Percentiles rank a stretch among this genome's conserved stretches.
These are phyloP conservation scores for Stromatinia cepivora DNA, from an alignment of 2,329 filamentous ascomycete species.

Conservation along the genomic window DNA sequence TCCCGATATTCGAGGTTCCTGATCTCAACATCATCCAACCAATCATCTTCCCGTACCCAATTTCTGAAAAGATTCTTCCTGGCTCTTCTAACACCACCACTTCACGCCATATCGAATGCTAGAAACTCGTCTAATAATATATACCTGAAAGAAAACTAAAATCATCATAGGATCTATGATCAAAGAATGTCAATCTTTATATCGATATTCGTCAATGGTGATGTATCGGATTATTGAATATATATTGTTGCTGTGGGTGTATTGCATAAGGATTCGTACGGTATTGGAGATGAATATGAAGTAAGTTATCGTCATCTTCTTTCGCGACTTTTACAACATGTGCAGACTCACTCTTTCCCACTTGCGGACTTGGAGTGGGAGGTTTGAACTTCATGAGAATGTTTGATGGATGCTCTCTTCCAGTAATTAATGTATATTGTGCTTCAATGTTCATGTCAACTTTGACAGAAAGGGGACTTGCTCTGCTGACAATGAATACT, in stretches of 20 bases:
- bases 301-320: neutral
- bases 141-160: neutral
- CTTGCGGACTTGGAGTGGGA: neutral
- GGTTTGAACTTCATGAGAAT: neutral
- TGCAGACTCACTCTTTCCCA: neutral
- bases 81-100: too few relatives aligned
- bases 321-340: neutral
- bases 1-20: too few relatives aligned
- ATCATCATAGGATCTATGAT: neutral
- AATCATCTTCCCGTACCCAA: too few relatives aligned
- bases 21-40: too few relatives aligned
- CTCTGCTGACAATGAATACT: neutral
- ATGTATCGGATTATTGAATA: neutral
- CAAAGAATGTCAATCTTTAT: neutral
- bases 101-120: too few relatives aligned
- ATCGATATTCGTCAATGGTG: neutral
- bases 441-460: neutral
- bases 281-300: neutral
- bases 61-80: too few relatives aligned
- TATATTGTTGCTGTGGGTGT: neutral
- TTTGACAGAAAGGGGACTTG: neutral
- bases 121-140: neutral
- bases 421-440: too few relatives aligned
- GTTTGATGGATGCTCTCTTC: neutral
- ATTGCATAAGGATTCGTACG: neutral